Conservation (phyloP, 2,329 filamentous ascomycete species). For the Claviceps capensis region DNA sequence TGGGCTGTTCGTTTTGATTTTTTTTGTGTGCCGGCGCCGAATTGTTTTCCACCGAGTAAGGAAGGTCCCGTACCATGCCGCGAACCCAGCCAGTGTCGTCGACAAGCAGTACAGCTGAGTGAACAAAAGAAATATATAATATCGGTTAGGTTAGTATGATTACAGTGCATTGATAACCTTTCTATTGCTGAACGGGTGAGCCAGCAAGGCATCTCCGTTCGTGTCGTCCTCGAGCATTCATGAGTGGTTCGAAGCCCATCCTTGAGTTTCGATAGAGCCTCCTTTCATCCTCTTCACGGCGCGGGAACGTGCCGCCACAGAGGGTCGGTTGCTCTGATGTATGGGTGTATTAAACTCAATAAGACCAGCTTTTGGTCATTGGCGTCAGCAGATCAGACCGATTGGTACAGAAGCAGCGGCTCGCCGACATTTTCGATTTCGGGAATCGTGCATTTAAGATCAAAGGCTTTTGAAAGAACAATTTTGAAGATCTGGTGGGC, state of each 20-base stretch:
- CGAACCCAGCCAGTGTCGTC: neutral
- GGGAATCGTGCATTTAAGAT: constrained; percentile 96
- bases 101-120: neutral
- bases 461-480: constrained; percentile 94
- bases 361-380: neutral
- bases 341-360: too few species aligned
- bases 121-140: neutral
- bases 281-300: neutral
- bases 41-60: neutral
- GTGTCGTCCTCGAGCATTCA: neutral
- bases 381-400: constrained; percentile 19
- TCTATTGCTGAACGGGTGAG: neutral
- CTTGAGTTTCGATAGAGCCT: neutral
- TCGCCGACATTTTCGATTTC: constrained; percentile 98
- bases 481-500: constrained; percentile 88
- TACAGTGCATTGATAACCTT: constrained; percentile 2
- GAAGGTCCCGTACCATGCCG: neutral
- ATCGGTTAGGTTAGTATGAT: constrained; percentile 3
- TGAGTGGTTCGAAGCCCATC: neutral
- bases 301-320: neutral
- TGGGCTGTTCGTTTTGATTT: too few species aligned
- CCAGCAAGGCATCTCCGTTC: neutral
- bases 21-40: neutral
- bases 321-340: neutral
- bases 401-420: constrained; percentile 82